phyloP scores from a whole-genome alignment of 805 yeast genomes.

The Jamesozyma jinghongensis region DNA sequence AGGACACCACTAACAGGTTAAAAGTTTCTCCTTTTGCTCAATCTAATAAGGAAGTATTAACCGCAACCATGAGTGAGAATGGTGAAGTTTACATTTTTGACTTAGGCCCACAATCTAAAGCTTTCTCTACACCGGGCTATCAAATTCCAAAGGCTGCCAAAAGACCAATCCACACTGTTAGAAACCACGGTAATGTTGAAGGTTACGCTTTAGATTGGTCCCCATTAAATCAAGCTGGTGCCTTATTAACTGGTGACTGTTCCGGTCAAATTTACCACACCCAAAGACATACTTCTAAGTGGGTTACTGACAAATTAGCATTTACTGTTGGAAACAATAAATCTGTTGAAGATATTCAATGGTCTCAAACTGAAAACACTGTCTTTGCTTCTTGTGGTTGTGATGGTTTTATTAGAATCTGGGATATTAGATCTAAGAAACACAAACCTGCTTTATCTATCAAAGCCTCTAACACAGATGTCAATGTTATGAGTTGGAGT shows the following conservation, averaged over 20 bases:
- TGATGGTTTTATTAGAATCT: conserved; percentile 71
- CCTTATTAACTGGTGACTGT: conserved; percentile 80
- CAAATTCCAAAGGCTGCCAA: conserved; percentile 67
- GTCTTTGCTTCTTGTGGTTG: conserved; percentile 94
- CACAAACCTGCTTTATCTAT: conserved; percentile 86
- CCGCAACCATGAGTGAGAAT: conserved; percentile 81
- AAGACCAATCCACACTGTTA: conserved; percentile 74
- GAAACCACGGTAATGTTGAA: conserved; percentile 87
- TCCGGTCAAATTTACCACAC: conserved; percentile 78
- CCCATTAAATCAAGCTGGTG: conserved; percentile 70
- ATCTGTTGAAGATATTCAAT: conserved; percentile 93
- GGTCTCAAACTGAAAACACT: conserved; percentile 87
- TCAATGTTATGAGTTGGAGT: conserved; percentile 95
- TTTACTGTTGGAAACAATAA: conserved; percentile 52
- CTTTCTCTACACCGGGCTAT: conserved; percentile 84
- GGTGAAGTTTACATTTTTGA: conserved; percentile 88
- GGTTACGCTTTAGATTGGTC: conserved; percentile 98
- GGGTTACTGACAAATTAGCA: conserved; percentile 82
- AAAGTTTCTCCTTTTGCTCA: conserved; percentile 73
- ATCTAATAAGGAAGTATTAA: conserved; percentile 58
- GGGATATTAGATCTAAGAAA: conserved; percentile 94
- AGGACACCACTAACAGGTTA: conserved; percentile 80
- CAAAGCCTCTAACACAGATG: conserved; percentile 70
- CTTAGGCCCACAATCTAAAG: conserved; percentile 64
- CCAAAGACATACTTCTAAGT: conserved; percentile 60